Evolutionary conservation across 257 asterid genomes (phyloP), one percentile per base, ranked within the genome.

Genomic region (Euphrasia confusa): DNA sequence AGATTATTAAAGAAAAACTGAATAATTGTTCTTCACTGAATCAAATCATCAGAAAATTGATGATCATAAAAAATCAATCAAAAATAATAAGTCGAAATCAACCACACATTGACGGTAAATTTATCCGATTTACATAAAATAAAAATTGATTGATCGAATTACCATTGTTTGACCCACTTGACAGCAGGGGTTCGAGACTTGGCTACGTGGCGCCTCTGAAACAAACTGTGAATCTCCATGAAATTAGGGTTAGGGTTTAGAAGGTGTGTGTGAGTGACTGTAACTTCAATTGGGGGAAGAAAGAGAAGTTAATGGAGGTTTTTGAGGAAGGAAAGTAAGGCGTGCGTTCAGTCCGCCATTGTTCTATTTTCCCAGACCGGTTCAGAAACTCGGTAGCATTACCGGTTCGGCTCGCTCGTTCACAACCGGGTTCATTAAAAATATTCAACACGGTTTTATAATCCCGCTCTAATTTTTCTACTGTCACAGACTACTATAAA

Each of bases 141-240:
- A 54, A 66, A 65, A 60, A 49, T 3, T 18, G 14, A 14, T 21
- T 21, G 4, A 39, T 0, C 15, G 7, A 42, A 9, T 55, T 84
- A 92, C 99, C 99, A 92, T 79, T 92, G 91, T 65, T 80, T 92
- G 68, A 80, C 58, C 99, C 99, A 92, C 71, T 80, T 89, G 67
- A 77, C 83, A 17, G 96, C 70, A 37, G 94, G 89, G 69, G 81
- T 66, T 65, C 70, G 83, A 47, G 97, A 89, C 78, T 78, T 87
- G 65, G 80, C 53, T 21, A 81, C 72, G 52, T 87, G 85, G 59
- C 96, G 93, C 69, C 99, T 78, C 65, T 92, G 97, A 55, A 73
- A 86, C 67, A 79, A 63, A 68, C 71, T 68, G 65, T 86, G 92
- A 66, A 76, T 64, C 74, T 89, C 99, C 99, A 92, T 89, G 32